These are phyloP conservation scores for Boletellus sp. DNA, from an alignment of 1,284 basidiomycete species.

Conservation along the genomic window DNA sequence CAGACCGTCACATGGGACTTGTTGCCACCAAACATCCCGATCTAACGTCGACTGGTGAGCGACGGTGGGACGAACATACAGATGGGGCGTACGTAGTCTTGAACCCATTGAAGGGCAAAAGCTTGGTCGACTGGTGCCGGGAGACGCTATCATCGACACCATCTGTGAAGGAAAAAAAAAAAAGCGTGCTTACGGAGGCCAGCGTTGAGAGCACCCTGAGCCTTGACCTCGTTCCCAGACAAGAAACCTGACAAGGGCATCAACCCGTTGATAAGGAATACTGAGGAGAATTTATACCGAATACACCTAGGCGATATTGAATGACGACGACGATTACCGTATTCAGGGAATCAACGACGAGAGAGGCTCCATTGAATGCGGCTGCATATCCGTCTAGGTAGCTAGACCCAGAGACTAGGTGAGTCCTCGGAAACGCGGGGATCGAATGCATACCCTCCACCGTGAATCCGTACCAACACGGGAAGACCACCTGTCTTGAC, in stretches of 20 bases:
- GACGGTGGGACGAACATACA: background rate
- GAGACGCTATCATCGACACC: background rate
- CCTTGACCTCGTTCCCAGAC: constrained; percentile 25
- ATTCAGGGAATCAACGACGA: constrained; percentile 20
- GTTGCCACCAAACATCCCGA: constrained; percentile 28
- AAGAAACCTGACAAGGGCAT: constrained; percentile 25
- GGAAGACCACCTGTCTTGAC: constrained; percentile 4
- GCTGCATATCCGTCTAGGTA: constrained; percentile 10
- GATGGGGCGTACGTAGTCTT: constrained; percentile 19
- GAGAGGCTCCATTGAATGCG: constrained; percentile 13
- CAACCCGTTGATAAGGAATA: background rate
- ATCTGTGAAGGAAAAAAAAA: background rate
- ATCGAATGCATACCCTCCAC: constrained; percentile 15
- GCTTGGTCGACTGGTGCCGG: constrained; percentile 25
- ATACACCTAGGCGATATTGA: constrained; percentile 41
- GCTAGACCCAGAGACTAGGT: constrained; percentile 1
- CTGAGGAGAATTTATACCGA: background rate
- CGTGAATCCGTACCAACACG: constrained; percentile 23
- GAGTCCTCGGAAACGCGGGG: too few relatives aligned
- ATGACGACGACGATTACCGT: constrained; percentile 36
- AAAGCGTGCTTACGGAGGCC: constrained; percentile 26
- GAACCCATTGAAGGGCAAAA: constrained; percentile 32
- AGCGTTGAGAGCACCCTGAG: constrained; percentile 30
- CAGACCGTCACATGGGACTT: constrained; percentile 28
- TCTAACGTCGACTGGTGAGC: constrained; percentile 11